These are phyloP conservation scores for Pisolithus orientalis DNA, from an alignment of 768 basidiomycete genomes.

Conservation along the genomic window DNA sequence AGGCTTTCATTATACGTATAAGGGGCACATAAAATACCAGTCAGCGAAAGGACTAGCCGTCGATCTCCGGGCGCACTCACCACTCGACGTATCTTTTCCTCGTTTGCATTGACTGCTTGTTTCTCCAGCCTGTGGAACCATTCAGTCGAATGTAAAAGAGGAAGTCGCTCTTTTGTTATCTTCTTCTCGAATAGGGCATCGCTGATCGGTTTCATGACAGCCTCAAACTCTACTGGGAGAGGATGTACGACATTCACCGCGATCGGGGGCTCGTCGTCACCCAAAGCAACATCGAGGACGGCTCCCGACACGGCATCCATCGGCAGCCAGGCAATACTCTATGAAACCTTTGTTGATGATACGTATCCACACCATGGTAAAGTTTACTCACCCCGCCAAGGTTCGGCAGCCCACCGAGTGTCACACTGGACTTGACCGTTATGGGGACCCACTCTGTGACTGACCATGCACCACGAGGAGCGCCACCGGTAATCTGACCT, in stretches of 20 bases:
- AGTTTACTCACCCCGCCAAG: constrained; percentile 26
- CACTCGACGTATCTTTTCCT: constrained; percentile 5
- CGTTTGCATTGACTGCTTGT: constrained; percentile 7
- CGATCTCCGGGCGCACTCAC: constrained; percentile 2
- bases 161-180: constrained; percentile 1
- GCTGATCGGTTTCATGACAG: constrained; percentile 19
- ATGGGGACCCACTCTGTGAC: constrained; percentile 32
- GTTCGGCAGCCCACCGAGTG: constrained; percentile 25
- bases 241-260: constrained; percentile 36
- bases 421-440: constrained; percentile 30
- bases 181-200: constrained; percentile 11
- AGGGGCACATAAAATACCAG: background rate
- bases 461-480: constrained; percentile 31
- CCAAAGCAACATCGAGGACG: constrained; percentile 29
- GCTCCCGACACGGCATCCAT: constrained; percentile 29
- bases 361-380: constrained; percentile 18
- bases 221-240: constrained; percentile 25
- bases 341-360: background rate
- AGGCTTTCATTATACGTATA: constrained; percentile 15
- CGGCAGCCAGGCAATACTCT: constrained; percentile 32
- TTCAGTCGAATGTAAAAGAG: constrained; percentile 20
- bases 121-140: constrained; percentile 26
- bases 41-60: background rate
- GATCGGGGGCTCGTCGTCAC: constrained; percentile 10
- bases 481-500: constrained; percentile 33